Evolutionary conservation across 257 asterid species (phyloP).

Genomic region (Petunia axillaris): DNA sequence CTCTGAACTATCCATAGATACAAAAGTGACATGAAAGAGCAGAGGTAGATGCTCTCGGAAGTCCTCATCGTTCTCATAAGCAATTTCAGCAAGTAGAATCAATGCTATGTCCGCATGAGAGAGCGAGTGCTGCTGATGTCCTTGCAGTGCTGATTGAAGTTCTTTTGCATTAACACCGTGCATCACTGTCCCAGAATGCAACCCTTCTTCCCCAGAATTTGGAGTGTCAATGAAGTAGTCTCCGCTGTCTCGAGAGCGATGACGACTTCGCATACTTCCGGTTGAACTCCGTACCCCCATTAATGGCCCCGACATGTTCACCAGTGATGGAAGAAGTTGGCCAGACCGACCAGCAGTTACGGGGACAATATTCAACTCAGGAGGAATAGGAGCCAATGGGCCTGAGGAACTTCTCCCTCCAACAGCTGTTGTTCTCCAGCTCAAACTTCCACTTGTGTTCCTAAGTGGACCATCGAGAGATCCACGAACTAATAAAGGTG

Average conservation of each 20-base stretch:
- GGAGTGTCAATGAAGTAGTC: slow-evolving; percentile 96
- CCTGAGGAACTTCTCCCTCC: slow-evolving; percentile 99
- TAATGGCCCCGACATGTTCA: slow-evolving; percentile 96
- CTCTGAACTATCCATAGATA: slow-evolving; percentile 99
- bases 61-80: slow-evolving; percentile 98
- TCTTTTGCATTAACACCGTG: slow-evolving; percentile 91
- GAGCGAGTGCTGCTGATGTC: slow-evolving; percentile 95
- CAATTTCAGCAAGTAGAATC: slow-evolving; percentile 93
- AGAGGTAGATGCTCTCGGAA: slow-evolving; percentile 95
- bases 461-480: slow-evolving; percentile 94
- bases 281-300: slow-evolving; percentile 96
- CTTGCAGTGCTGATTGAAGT: slow-evolving; percentile 96
- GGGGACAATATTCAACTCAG: slow-evolving; percentile 87
- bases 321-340: slow-evolving; percentile 91
- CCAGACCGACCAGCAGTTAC: slow-evolving; percentile 91
- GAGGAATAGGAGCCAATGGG: slow-evolving; percentile 90
- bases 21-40: slow-evolving; percentile 96
- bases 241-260: slow-evolving; percentile 94
- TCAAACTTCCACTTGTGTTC: slow-evolving; percentile 95
- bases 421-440: slow-evolving; percentile 97
- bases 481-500: slow-evolving; percentile 96
- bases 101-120: slow-evolving; percentile 95
- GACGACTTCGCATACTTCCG: slow-evolving; percentile 97
- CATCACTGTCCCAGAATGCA: slow-evolving; percentile 65
- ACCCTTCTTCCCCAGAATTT: slow-evolving; percentile 89